A percentile compares a stretch with the other conserved stretches of the same genome.
Conservation (phyloP, 2,329 filamentous ascomycete species). For the Ophiostoma australiae region DNA sequence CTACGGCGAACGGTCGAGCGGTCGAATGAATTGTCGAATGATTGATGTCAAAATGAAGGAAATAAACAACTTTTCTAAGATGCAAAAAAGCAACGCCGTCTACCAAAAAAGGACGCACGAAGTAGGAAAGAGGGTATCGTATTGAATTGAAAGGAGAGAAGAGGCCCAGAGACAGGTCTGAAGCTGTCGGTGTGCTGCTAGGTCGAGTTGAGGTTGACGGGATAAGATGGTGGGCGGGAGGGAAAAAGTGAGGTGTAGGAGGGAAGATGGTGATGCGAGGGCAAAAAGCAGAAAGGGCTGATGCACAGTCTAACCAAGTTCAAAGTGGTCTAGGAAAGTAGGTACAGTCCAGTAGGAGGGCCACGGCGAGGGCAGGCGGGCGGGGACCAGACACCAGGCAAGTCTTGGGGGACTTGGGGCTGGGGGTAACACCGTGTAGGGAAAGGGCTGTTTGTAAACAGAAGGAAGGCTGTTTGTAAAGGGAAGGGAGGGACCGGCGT, state of each 20-base stretch:
- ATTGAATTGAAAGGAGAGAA: constrained; percentile 3
- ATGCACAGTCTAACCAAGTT: constrained; percentile 10
- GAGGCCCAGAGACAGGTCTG: neutral
- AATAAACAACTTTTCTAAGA: constrained; percentile 5
- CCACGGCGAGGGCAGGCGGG: neutral
- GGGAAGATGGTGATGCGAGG: constrained; percentile 10
- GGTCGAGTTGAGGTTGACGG: neutral
- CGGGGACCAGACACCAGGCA: neutral
- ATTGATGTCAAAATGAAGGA: neutral
- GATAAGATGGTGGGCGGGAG: neutral
- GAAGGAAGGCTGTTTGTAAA: neutral
- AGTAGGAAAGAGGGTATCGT: constrained; percentile 13
- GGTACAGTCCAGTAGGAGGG: neutral
- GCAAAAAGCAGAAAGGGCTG: constrained; percentile 11
- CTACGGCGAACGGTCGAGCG: too few species aligned
- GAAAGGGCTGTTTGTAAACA: neutral
- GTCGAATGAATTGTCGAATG: neutral
- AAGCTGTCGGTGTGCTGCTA: neutral
- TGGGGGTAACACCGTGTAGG: neutral
- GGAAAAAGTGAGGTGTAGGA: constrained; percentile 9
- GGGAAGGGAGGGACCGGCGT: constrained; percentile 1
- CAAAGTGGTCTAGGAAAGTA: neutral
- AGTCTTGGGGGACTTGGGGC: neutral
- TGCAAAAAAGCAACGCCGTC: constrained; percentile 13
- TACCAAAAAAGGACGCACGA: constrained; percentile 16